Base-by-base conservation (phyloP, 1,284 basidiomycete species). In the Fomitopsis schrenkii region DNA sequence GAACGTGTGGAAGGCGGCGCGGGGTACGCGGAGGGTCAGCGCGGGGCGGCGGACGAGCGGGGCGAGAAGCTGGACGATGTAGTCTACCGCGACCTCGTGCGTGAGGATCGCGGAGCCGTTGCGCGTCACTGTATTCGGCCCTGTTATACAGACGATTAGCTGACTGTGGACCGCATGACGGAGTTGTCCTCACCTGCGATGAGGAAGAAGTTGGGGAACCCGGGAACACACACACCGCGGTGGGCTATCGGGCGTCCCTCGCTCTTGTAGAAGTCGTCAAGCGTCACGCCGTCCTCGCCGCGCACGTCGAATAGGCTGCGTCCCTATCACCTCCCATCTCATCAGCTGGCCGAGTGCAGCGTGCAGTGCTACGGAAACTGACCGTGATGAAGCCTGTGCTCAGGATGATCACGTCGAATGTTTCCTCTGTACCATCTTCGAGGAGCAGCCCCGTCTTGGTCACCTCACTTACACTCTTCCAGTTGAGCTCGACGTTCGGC, bases 41-140 rank as follows among this genome's bases (percentile, higher is more conserved):
- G 57, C 58, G 6, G 54, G 44, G 26, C 64, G 57, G 35, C 52
- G 30, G 12, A 82, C 63, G 36, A 81, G 66, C 10, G 79, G 80
- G 30, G 70, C 71, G 52, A 82, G 72, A 36, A 80, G 66, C 57
- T 79, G 66, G 2, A 79, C 61, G 22, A 74, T 74, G 65, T 80
- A 77, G 58, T 77, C 63, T 22, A 77, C 79, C 72, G 80, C 79
- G 2, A 74, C 61, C 62, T 82, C 81, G 55, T 77, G 76, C 2
- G 75, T 73, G 58, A 76, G 80, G 33, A 83, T 69, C 14, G 79
- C 77, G 3, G 81, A 83, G 0, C 77, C 78, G 62, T 81, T 77
- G 0, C 81, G 80, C 0, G 81, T 79, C 2, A 68, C 66, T 0
- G 77, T 79, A 63, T 83, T 83, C 0, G 82, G 80, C 12, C 81